phyloP scores from a whole-genome alignment of 2,329 filamentous ascomycete species.

The Fusarium liriodendri region DNA sequence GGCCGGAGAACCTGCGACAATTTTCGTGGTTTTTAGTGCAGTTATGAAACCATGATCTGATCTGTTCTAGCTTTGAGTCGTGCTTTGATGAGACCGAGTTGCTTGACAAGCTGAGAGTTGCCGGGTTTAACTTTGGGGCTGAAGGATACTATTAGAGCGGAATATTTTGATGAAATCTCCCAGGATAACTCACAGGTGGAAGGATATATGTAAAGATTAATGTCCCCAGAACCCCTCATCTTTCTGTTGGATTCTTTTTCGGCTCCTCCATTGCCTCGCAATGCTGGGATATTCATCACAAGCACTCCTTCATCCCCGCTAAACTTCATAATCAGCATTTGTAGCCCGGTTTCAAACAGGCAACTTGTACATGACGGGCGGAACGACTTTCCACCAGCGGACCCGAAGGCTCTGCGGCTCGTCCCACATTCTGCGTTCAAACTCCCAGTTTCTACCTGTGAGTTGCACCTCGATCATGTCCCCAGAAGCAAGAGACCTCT shows the following conservation, averaged over 20 bases:
- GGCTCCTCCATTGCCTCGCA: background rate
- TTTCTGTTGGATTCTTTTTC: background rate
- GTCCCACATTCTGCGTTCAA: background rate
- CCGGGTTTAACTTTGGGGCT: background rate
- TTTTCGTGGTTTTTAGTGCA: background rate
- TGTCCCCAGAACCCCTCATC: background rate
- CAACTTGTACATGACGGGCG: background rate
- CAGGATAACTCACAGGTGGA: background rate
- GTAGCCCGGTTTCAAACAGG: background rate
- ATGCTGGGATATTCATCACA: background rate
- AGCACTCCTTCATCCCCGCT: background rate
- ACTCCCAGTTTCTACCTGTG: background rate
- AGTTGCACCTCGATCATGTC: background rate
- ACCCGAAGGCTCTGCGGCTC: background rate
- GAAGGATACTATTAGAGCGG: background rate
- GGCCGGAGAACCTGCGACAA: background rate
- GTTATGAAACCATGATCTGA: background rate
- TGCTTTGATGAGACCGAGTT: background rate
- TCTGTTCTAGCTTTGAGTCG: background rate
- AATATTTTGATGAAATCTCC: background rate
- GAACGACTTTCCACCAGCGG: background rate
- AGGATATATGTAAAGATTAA: background rate
- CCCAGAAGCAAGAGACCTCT: background rate
- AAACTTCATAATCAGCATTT: background rate
- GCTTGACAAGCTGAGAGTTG: background rate